A percentile compares a stretch with the other conserved stretches of the same genome.
phyloP scores from a whole-genome alignment of 176 grass and related monocot species.

The Chrysopogon serrulatus region DNA sequence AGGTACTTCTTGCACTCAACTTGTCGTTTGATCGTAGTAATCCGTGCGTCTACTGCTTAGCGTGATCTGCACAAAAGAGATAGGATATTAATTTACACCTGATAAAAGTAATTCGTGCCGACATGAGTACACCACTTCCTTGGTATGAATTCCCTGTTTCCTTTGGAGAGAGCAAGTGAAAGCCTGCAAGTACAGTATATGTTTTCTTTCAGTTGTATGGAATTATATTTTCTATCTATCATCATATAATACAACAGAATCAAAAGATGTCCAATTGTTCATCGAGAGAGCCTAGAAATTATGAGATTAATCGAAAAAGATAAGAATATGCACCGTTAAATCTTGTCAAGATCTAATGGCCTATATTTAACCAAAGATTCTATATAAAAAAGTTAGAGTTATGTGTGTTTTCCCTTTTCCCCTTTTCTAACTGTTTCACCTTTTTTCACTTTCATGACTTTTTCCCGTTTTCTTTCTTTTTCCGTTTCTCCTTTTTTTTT shows the following conservation, averaged over 20 bases:
- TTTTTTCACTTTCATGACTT: background rate
- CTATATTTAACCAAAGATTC: background rate
- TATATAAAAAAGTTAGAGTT: no score
- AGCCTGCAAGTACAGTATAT: background rate
- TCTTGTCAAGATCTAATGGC: no score
- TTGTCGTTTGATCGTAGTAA: background rate
- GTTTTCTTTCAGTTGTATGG: background rate
- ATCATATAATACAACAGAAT: background rate
- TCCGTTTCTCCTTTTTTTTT: background rate
- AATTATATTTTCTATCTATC: background rate
- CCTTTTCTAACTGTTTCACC: background rate
- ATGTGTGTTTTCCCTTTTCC: background rate
- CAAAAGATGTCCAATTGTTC: background rate
- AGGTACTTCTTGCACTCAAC: slow-evolving; percentile 16
- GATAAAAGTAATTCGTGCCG: background rate
- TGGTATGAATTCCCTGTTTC: background rate
- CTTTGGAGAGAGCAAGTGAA: background rate
- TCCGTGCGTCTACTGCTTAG: background rate
- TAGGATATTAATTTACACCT: background rate
- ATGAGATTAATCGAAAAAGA: background rate
- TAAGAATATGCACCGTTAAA: no score
- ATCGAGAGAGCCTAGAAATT: no score
- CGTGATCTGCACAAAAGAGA: background rate
- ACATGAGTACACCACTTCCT: background rate
- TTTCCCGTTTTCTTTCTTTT: background rate